phyloP scores from a whole-genome alignment of 495 filamentous ascomycete genomes.

The Astrothelium subdiscretum region DNA sequence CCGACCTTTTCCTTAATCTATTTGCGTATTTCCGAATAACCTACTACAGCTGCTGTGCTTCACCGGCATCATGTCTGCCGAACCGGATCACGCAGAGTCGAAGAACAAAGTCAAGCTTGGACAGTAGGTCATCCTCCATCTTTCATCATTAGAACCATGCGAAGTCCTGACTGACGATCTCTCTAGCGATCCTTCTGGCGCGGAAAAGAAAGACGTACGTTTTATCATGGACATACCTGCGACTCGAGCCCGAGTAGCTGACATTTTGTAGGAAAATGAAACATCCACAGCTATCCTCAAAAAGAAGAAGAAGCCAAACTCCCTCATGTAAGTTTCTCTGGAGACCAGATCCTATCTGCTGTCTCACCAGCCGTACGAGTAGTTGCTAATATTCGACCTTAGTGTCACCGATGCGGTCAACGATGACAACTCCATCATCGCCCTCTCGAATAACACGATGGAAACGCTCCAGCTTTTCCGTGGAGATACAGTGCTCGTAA shows the following conservation, averaged over 20 bases:
- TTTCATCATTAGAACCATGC: not conserved
- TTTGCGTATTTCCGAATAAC: not conserved
- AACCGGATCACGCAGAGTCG: slow-evolving; percentile 56
- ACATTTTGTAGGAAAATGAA: slow-evolving; percentile 58
- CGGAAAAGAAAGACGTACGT: slow-evolving; percentile 73
- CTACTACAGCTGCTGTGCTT: not conserved
- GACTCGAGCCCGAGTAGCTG: slow-evolving; percentile 10
- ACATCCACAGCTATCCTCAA: slow-evolving; percentile 96
- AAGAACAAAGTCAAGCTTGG: slow-evolving; percentile 85
- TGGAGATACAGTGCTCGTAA: slow-evolving; percentile 93
- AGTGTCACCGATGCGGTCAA: slow-evolving; percentile 96
- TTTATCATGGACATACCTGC: slow-evolving; percentile 4
- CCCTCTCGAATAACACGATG: slow-evolving; percentile 98
- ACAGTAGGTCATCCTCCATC: slow-evolving; percentile 45
- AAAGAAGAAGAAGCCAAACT: slow-evolving; percentile 99
- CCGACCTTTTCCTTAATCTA: not conserved
- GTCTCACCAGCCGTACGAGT: not conserved
- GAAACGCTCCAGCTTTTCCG: slow-evolving; percentile 95
- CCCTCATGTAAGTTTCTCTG: slow-evolving; percentile 61
- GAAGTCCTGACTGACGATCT: slow-evolving; percentile 24
- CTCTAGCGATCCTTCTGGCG: slow-evolving; percentile 73
- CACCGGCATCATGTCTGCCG: slow-evolving; percentile 47
- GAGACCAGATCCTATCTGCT: not conserved
- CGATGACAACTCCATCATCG: slow-evolving; percentile 99
- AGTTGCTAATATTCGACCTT: not conserved